Conservation (phyloP, 805 yeast species). For the Wickerhamiella alocasiicola region DNA sequence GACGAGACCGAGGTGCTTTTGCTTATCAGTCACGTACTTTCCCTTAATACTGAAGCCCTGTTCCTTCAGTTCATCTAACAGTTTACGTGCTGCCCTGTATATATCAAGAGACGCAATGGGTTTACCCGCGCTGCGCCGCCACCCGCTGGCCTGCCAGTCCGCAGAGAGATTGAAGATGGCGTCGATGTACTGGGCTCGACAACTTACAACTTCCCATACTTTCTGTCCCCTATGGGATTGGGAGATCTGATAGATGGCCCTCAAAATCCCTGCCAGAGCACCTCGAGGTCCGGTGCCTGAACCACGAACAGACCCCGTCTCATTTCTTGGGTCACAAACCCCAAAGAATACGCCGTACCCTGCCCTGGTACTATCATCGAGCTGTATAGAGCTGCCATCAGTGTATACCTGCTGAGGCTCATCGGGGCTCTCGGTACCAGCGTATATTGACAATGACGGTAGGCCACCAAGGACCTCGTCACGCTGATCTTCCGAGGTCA, state of each 20-base stretch:
- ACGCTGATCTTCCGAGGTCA: background rate
- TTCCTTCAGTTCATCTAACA: slow-evolving; percentile 9
- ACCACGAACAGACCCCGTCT: slow-evolving; percentile 13
- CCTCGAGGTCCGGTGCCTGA: slow-evolving; percentile 14
- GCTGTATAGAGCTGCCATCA: slow-evolving; percentile 11
- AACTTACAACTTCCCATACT: slow-evolving; percentile 12
- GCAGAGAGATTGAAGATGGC: slow-evolving; percentile 10
- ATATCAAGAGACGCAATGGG: slow-evolving; percentile 13
- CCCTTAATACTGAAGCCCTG: slow-evolving; percentile 9
- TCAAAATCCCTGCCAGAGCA: slow-evolving; percentile 12
- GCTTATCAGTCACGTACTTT: slow-evolving; percentile 10
- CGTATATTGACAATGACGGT: background rate
- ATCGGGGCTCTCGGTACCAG: background rate
- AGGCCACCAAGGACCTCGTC: background rate
- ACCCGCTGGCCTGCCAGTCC: slow-evolving; percentile 5
- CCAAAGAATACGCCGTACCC: slow-evolving; percentile 16
- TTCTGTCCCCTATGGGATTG: slow-evolving; percentile 5
- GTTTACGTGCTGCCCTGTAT: slow-evolving; percentile 12
- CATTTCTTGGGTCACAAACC: slow-evolving; percentile 13
- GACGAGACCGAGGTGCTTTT: slow-evolving; percentile 10
- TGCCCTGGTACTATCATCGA: slow-evolving; percentile 7
- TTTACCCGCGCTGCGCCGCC: slow-evolving; percentile 2
- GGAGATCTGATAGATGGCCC: slow-evolving; percentile 11
- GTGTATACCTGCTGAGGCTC: slow-evolving; percentile 11
- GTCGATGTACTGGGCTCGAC: slow-evolving; percentile 13